Percentiles rank a stretch among this genome's conserved stretches.
Evolutionary conservation across 2,329 filamentous ascomycete species (phyloP).

Genomic region (Phaeosphaeria sp.): DNA sequence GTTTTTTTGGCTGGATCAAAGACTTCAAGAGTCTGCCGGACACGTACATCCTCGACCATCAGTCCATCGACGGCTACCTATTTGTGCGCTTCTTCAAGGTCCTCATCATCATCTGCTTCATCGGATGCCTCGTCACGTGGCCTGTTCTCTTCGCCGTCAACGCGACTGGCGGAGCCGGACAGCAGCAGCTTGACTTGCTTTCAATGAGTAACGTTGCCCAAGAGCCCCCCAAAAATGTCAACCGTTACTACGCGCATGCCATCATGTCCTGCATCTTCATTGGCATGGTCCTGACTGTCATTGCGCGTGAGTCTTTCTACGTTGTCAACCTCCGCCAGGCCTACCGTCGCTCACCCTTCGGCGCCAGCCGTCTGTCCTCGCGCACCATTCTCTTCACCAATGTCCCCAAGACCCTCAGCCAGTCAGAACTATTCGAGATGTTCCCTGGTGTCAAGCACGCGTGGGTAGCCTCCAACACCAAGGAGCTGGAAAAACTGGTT

Average conservation of each 20-base stretch:
- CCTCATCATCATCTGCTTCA: constrained; percentile 50
- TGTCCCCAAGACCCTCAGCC: constrained; percentile 51
- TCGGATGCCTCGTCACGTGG: constrained; percentile 54
- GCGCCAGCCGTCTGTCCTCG: constrained; percentile 54
- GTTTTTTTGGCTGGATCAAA: constrained; percentile 62
- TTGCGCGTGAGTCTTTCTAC: constrained; percentile 55
- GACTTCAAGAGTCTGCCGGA: constrained; percentile 54
- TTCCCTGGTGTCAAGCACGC: constrained; percentile 50
- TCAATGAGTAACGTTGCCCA: constrained; percentile 46
- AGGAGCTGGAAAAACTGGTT: constrained; percentile 53
- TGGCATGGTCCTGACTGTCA: constrained; percentile 51
- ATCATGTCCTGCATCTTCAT: constrained; percentile 53
- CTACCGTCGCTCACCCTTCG: constrained; percentile 52
- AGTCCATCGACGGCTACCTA: constrained; percentile 57
- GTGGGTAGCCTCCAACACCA: constrained; percentile 56
- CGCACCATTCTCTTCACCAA: constrained; percentile 57
- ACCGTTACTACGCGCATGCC: constrained; percentile 54
- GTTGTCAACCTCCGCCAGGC: constrained; percentile 58
- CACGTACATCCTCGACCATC: constrained; percentile 55
- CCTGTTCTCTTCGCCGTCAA: constrained; percentile 57
- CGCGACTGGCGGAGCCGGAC: constrained; percentile 47
- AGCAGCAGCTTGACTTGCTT: constrained; percentile 47
- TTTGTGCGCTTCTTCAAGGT: constrained; percentile 57
- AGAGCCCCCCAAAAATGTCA: constrained; percentile 34
- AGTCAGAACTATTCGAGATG: constrained; percentile 49